Conservation (phyloP, 2,329 filamentous ascomycete genomes). For the Tolypocladium tundrense region DNA sequence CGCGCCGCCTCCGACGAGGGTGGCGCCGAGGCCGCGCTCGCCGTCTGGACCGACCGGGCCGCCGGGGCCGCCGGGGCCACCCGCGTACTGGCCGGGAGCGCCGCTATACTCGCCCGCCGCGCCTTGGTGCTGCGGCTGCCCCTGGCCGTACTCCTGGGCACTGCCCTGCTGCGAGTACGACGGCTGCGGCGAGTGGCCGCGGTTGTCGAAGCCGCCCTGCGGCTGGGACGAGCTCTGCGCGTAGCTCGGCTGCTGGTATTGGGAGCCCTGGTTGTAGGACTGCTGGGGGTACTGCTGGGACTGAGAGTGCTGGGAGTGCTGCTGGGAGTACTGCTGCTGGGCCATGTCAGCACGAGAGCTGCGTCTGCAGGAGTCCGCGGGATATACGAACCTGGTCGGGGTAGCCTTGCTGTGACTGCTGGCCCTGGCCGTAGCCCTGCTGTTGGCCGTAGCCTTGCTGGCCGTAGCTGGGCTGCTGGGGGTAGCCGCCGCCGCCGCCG, state of each 20-base stretch:
- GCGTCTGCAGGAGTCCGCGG: too few relatives aligned
- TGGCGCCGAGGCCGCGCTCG: constrained; percentile 25
- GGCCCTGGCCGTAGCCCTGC: background rate
- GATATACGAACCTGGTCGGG: background rate
- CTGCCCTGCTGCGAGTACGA: constrained; percentile 2
- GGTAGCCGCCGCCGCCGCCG: constrained; percentile 7
- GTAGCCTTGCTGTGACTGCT: constrained; percentile 5
- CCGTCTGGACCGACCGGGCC: constrained; percentile 20
- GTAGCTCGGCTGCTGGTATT: constrained; percentile 13
- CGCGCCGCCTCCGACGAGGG: too few relatives aligned
- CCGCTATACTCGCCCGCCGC: constrained; percentile 7
- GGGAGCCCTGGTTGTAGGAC: background rate
- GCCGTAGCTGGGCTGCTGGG: constrained; percentile 14
- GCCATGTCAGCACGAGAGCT: background rate
- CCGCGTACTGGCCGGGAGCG: constrained; percentile 11
- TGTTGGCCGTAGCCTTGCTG: constrained; percentile 8
- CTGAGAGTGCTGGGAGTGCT: background rate
- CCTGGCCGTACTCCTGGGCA: constrained; percentile 13
- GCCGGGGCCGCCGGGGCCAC: constrained; percentile 11
- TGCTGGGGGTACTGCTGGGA: background rate
- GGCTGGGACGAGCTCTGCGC: background rate
- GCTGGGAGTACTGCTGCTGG: background rate
- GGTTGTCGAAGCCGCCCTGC: constrained; percentile 7
- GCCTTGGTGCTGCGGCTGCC: constrained; percentile 14
- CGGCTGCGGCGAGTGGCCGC: constrained; percentile 6